phyloP scores from a whole-genome alignment of 148 eudicot species.

The Silene uniflora region DNA sequence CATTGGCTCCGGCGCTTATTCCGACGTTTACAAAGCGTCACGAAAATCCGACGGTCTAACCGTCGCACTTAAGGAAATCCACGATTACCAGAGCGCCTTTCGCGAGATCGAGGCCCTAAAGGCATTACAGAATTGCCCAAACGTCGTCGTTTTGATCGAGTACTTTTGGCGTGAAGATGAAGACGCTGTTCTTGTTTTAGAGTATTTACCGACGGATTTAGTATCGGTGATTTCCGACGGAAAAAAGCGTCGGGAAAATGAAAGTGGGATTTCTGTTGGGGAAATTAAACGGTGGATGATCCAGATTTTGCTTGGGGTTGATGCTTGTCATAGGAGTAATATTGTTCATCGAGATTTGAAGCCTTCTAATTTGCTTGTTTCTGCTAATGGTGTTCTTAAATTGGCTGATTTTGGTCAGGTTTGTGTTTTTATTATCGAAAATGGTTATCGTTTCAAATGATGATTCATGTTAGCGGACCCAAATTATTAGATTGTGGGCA shows the following conservation, averaged over 20 bases:
- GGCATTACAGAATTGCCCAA: conserved; percentile 52
- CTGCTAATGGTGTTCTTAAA: conserved; percentile 71
- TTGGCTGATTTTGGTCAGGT: conserved; percentile 99
- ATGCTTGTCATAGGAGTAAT: conserved; percentile 76
- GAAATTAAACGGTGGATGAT: conserved; percentile 88
- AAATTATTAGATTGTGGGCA: too few species aligned
- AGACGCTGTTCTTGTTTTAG: conserved; percentile 82
- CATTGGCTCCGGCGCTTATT: conserved; percentile 84
- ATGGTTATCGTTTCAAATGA: too few species aligned
- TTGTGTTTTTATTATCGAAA: neutral
- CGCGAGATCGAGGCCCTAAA: conserved; percentile 88
- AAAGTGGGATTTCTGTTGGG: conserved; percentile 39
- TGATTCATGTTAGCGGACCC: too few species aligned
- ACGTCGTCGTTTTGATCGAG: conserved; percentile 72
- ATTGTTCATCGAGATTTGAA: conserved; percentile 89
- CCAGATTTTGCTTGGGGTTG: conserved; percentile 72
- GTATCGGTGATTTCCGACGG: conserved; percentile 45
- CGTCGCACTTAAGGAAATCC: conserved; percentile 86
- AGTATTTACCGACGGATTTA: conserved; percentile 61
- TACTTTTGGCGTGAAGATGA: conserved; percentile 78
- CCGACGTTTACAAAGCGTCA: conserved; percentile 72
- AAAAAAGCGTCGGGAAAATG: conserved; percentile 34
- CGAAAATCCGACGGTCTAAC: conserved; percentile 43
- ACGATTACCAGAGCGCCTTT: conserved; percentile 68
- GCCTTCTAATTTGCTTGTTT: conserved; percentile 76